Percentiles rank a stretch among this genome's conserved stretches.
Evolutionary conservation across 169 alveolate species (phyloP).

Genomic region (Eimeria maxima): DNA sequence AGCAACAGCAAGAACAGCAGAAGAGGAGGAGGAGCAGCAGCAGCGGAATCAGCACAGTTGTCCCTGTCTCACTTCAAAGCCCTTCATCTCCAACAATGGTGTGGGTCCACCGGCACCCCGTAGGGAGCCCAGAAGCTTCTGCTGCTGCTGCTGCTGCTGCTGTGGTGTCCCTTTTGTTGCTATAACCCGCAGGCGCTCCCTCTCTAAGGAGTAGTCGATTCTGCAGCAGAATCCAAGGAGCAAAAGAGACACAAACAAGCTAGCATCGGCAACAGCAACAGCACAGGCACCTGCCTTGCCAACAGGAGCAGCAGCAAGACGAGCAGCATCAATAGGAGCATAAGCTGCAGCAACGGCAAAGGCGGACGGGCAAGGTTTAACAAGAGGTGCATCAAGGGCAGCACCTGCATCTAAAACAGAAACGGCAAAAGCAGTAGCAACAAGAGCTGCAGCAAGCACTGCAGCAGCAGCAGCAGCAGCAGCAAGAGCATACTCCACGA

Average conservation of each 20-base stretch:
- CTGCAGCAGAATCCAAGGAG: not conserved
- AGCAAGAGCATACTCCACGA: constrained; percentile 19
- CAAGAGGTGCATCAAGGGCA: constrained; percentile 7
- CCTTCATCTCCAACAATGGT: not conserved
- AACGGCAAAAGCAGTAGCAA: constrained; percentile 44
- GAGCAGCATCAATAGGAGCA: constrained; percentile 28
- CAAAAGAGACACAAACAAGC: not conserved
- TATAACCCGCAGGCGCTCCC: no score
- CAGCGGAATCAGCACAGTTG: not conserved
- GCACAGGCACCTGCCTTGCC: not conserved
- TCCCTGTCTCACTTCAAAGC: constrained; percentile 13
- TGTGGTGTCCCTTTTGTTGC: no score
- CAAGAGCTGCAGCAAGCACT: constrained; percentile 6
- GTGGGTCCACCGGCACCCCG: not conserved
- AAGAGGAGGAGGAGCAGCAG: no score
- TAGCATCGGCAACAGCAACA: not conserved
- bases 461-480: constrained; percentile 66
- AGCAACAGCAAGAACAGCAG: not conserved
- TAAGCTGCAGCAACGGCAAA: constrained; percentile 13
- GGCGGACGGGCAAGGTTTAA: constrained; percentile 1
- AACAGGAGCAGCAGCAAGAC: constrained; percentile 31
- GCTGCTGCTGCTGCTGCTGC: no score
- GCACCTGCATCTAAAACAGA: constrained; percentile 23
- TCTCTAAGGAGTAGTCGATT: not conserved
- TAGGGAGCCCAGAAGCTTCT: constrained; percentile 16